These are phyloP conservation scores for Fusarium mexicanum DNA, from an alignment of 2,329 filamentous ascomycete genomes.

Conservation along the genomic window DNA sequence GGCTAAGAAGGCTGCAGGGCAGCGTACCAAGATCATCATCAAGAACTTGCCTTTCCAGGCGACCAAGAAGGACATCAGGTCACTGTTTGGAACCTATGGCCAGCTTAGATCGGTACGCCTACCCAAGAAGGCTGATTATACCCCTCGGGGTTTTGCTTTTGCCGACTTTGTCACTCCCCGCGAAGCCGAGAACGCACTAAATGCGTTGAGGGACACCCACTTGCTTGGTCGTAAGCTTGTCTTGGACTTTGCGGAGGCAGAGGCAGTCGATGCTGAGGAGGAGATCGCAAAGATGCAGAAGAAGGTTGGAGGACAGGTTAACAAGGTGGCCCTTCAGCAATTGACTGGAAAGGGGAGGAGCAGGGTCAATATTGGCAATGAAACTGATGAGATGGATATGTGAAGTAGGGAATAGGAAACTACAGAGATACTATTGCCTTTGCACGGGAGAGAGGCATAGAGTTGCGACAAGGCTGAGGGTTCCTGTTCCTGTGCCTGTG, in stretches of 20 bases:
- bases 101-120: constrained; percentile 92
- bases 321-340: constrained; percentile 89
- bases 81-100: constrained; percentile 88
- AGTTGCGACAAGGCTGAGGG: constrained; percentile 40
- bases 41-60: constrained; percentile 98
- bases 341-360: constrained; percentile 84
- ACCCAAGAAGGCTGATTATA: constrained; percentile 92
- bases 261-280: constrained; percentile 90
- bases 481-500: constrained; percentile 13
- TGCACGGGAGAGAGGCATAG: constrained; percentile 16
- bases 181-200: constrained; percentile 91
- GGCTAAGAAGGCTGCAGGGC: constrained; percentile 79
- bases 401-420: constrained; percentile 34
- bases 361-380: constrained; percentile 86
- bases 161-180: constrained; percentile 92
- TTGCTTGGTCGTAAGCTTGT: constrained; percentile 89
- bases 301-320: constrained; percentile 90
- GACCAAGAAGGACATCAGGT: constrained; percentile 88
- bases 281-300: constrained; percentile 97
- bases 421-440: constrained; percentile 32
- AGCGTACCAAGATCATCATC: constrained; percentile 92
- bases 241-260: constrained; percentile 89
- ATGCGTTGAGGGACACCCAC: constrained; percentile 91
- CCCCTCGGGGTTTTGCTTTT: constrained; percentile 93
- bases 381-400: constrained; percentile 65